These are phyloP conservation scores for Adansonia gregorii DNA, from an alignment of 441 rosid genomes.

Conservation along the genomic window DNA sequence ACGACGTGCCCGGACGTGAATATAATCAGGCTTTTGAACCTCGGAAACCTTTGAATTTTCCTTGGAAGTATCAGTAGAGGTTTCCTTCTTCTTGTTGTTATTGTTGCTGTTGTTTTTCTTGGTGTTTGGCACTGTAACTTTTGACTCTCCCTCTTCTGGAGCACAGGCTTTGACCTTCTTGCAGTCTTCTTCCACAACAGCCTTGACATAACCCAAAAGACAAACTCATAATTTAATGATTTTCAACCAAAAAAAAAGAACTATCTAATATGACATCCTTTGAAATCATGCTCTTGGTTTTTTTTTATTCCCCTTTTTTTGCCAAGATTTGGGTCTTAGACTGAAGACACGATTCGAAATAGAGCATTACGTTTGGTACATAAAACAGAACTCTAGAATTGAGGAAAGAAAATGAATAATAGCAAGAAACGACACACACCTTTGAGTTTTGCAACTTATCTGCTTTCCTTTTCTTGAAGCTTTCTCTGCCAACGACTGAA, in stretches of 20 bases:
- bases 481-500: conserved; percentile 42
- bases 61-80: conserved; percentile 50
- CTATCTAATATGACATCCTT: neutral
- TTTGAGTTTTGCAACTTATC: conserved; percentile 43
- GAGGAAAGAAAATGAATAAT: neutral
- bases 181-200: conserved; percentile 44
- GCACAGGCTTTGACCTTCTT: conserved; percentile 47
- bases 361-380: neutral
- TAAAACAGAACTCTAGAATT: neutral
- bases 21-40: conserved; percentile 72
- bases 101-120: conserved; percentile 37
- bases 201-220: conserved; percentile 35
- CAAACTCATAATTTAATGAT: conserved; percentile 3
- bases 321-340: neutral
- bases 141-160: conserved; percentile 58
- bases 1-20: conserved; percentile 88
- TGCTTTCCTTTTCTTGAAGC: conserved; percentile 59
- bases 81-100: conserved; percentile 38
- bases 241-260: neutral
- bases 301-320: too few relatives aligned
- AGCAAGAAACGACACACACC: conserved; percentile 28
- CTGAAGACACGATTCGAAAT: neutral
- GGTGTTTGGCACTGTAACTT: conserved; percentile 45
- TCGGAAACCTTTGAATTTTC: conserved; percentile 62
- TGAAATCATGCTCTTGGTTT: neutral